Evolutionary conservation across 2,329 filamentous ascomycete species (phyloP), one percentile per base, ranked within the genome.

Genomic region (Aureobasidium subglaciale): DNA sequence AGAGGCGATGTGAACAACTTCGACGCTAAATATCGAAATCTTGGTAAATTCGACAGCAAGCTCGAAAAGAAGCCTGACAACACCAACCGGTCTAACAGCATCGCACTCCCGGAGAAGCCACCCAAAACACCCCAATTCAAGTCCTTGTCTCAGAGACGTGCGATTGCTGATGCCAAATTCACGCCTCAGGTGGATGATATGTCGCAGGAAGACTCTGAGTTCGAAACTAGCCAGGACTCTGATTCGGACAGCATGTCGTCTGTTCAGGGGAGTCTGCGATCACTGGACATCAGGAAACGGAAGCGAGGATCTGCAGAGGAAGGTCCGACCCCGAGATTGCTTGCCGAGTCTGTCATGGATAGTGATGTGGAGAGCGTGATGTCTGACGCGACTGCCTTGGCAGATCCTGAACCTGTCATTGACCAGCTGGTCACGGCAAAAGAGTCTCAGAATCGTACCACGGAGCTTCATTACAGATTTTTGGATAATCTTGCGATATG

Each of bases 11-110:
- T 81, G 55, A 68, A 70, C 35, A 61, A 71, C 22, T 75, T 76
- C 55, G 76, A 81, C 62, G 69, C 75, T 20, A 83, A 81, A 62
- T 84, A 83, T 65, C 70, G 72, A 37, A 57, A 69, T 42, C 66
- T 71, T 29, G 78, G 77, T 8, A 75, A 73, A 45, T 80, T 71
- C 41, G 64, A 62, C 37, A 63, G 65, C 13, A 45, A 63, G 10
- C 15, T 53, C 13, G 50, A 11, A 25, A 35, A 22, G 8, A 30
- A 30, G 15, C 29, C 45, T 27, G 32, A 34, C 18, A 24, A 15
- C 15, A 5, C 18, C 4, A 42, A 24, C 22, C 42, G 48, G 18
- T 56, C 40, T 4, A 46, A 49, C 18, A 56, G 54, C 15, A 63
- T 63, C 27, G 52, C 53, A 16, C 49, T 62, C 9, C 55, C 61